A percentile compares a stretch with the other conserved stretches of the same genome.
phyloP scores from a whole-genome alignment of 2,329 filamentous ascomycete species.

The Monascus ruber region DNA sequence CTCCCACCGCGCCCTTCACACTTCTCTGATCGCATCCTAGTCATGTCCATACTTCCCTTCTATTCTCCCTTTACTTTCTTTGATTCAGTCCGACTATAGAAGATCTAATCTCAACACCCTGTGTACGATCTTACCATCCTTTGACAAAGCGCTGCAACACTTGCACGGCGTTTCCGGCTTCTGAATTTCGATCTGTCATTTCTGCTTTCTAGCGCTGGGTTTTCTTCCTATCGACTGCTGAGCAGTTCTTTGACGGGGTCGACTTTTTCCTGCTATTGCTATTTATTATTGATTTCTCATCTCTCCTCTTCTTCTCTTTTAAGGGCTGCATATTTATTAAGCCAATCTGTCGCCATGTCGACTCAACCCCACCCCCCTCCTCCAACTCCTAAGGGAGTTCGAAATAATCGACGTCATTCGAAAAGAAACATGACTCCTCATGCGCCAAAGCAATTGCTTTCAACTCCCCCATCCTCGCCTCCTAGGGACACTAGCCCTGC shows the following conservation, averaged over 20 bases:
- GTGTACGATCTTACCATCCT: not conserved
- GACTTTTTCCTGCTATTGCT: conserved; percentile 10
- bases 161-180: not conserved
- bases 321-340: conserved; percentile 42
- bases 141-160: conserved; percentile 2
- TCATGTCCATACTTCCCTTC: too few relatives aligned
- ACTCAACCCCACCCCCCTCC: conserved; percentile 24
- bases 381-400: conserved; percentile 27
- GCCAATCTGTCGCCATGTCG: conserved; percentile 35
- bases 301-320: conserved; percentile 10
- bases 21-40: too few relatives aligned
- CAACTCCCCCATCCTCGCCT: conserved; percentile 27
- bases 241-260: conserved; percentile 17
- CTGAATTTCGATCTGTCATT: conserved; percentile 1
- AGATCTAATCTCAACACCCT: too few relatives aligned
- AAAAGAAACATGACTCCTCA: conserved; percentile 26
- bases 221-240: conserved; percentile 21
- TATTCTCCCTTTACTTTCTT: too few relatives aligned
- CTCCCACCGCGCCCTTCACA: too few relatives aligned
- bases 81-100: too few relatives aligned
- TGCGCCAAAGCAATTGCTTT: conserved; percentile 17
- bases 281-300: conserved; percentile 15
- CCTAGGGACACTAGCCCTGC: conserved; percentile 22
- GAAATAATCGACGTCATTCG: conserved; percentile 24
- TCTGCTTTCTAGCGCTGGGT: conserved; percentile 12